phyloP scores from a whole-genome alignment of 805 yeast species.

The Yamadazyma endophytica region DNA sequence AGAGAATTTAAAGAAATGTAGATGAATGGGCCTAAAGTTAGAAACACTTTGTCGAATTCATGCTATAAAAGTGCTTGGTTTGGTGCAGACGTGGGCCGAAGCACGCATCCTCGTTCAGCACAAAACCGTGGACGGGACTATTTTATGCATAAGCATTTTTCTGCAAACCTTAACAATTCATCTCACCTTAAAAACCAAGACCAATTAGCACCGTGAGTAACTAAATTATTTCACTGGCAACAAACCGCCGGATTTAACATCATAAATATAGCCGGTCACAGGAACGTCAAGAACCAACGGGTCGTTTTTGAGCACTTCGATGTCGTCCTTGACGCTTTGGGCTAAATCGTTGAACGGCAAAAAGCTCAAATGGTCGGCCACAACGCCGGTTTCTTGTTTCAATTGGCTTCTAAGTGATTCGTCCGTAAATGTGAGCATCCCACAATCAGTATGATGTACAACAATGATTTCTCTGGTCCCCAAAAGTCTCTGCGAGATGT shows the following conservation, averaged over 20 bases:
- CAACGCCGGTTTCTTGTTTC: slow-evolving; percentile 23
- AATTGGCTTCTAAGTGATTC: slow-evolving; percentile 23
- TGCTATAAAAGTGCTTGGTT: no score
- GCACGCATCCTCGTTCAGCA: no score
- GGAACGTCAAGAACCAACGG: slow-evolving; percentile 34
- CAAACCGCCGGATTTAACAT: slow-evolving; percentile 37
- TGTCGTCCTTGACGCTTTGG: slow-evolving; percentile 33
- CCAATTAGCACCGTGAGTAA: no score
- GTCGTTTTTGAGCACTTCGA: slow-evolving; percentile 21
- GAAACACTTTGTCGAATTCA: no score
- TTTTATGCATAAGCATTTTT: no score
- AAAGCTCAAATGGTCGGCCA: slow-evolving; percentile 26
- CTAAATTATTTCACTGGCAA: no score
- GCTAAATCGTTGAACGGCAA: slow-evolving; percentile 32
- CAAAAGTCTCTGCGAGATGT: slow-evolving; percentile 36
- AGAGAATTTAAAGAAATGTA: no score
- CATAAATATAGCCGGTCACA: slow-evolving; percentile 34
- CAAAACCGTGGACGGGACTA: no score
- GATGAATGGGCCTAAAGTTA: no score
- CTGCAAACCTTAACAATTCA: no score
- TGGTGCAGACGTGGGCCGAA: no score
- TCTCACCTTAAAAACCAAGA: no score
- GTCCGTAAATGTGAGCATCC: slow-evolving; percentile 39
- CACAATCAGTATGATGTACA: slow-evolving; percentile 41
- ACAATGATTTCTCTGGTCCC: slow-evolving; percentile 38